These are phyloP conservation scores for Pseudogymnoascus sp. DNA, from an alignment of 2,329 filamentous ascomycete species.

Conservation along the genomic window DNA sequence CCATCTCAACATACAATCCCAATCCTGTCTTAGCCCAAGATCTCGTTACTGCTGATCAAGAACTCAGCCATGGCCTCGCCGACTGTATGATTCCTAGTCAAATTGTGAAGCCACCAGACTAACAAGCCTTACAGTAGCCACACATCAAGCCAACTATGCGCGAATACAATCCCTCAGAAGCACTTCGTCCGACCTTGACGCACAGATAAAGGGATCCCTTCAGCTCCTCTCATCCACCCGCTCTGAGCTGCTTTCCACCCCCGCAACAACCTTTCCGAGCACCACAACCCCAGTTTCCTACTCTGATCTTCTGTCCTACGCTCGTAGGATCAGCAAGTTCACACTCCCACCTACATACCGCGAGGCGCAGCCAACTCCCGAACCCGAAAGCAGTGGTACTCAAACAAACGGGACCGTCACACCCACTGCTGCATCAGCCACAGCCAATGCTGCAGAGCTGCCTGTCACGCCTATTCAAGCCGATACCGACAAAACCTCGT, in stretches of 20 bases:
- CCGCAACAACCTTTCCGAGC: conserved; percentile 48
- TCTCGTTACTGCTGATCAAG: conserved; percentile 62
- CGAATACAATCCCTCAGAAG: conserved; percentile 63
- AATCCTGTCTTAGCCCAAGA: conserved; percentile 60
- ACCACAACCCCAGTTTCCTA: conserved; percentile 54
- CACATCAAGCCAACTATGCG: conserved; percentile 66
- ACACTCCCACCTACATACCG: conserved; percentile 51
- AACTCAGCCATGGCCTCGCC: conserved; percentile 58
- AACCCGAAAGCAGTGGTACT: conserved; percentile 9
- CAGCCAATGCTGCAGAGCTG: conserved; percentile 11
- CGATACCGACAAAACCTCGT: conserved; percentile 19
- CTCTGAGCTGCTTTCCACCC: conserved; percentile 61
- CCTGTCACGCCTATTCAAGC: conserved; percentile 20
- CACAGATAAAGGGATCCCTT: conserved; percentile 65
- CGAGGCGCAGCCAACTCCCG: conserved; percentile 16
- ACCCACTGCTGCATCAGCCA: conserved; percentile 15
- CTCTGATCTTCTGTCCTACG: conserved; percentile 68
- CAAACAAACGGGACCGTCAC: conserved; percentile 27
- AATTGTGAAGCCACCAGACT: neutral
- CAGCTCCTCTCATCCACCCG: conserved; percentile 64
- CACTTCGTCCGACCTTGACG: conserved; percentile 58
- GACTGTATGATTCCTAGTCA: conserved; percentile 42
- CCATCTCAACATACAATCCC: conserved; percentile 75
- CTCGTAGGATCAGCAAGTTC: conserved; percentile 71
- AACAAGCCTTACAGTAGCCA: conserved; percentile 47